Evolutionary conservation across 1,139 yeast species (phyloP), one percentile per base, ranked within the genome.

Genomic region (Suhomyces maxii): DNA sequence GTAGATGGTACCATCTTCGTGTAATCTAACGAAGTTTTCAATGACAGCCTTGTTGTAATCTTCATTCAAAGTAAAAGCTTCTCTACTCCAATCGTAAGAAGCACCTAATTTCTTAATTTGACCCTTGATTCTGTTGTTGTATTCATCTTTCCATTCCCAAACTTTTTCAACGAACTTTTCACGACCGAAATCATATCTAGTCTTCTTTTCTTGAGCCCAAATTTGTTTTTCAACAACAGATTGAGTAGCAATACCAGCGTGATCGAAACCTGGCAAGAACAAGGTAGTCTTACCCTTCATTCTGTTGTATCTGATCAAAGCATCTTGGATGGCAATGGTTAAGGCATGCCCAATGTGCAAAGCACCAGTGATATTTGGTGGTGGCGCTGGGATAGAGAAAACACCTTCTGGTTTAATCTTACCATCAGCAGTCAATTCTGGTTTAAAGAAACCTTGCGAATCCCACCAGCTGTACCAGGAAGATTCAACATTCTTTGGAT

Each of bases 391-490:
- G 59, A 93, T 89, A 53, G 88, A 80, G 69, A 93, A 93, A 26
- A 77, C 66, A 55, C 98, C 98, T 64, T 84, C 91, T 37, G 93
- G 86, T 65, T 86, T 86, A 55, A 82, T 63, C 45, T 84, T 72
- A 41, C 97, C 98, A 57, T 84, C 83, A 47, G 72, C 79, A 40
- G 85, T 79, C 57, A 86, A 83, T 66, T 88, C 89, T 13, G 99
- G 99, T 69, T 86, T 85, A 61, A 93, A 93, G 59, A 81, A 84
- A 18, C 95, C 95, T 67, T 88, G 79, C 61, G 86, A 78, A 54
- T 82, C 86, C 99, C 99, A 93, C 99, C 99, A 93, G 30, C 82
- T 83, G 70, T 93, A 91, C 99, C 99, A 93, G 13, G 97, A 89
- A 48, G 95, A 85, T 71, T 93, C 99, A 42, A 95, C 98, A 57